Conservation (phyloP, 2,329 filamentous ascomycete genomes). For the Neonectria ditissima region DNA sequence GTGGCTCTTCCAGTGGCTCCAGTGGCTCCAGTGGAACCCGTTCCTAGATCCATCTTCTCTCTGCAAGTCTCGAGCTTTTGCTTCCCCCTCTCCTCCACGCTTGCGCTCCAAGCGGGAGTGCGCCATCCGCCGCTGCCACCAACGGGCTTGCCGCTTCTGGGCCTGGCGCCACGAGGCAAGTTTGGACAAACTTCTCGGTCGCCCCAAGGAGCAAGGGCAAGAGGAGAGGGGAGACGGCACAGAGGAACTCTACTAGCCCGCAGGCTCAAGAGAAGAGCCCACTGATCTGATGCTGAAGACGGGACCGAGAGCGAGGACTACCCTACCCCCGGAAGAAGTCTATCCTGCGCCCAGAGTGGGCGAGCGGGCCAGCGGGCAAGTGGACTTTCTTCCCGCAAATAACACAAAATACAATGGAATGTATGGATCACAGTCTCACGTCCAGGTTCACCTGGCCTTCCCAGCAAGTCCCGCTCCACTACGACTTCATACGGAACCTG, state of each 20-base stretch:
- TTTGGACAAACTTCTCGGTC: background rate
- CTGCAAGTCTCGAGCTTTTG: too few relatives aligned
- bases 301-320: background rate
- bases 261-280: too few relatives aligned
- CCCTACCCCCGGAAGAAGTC: background rate
- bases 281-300: background rate
- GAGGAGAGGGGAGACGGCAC: too few relatives aligned
- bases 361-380: background rate
- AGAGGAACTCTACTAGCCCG: too few relatives aligned
- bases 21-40: conserved; percentile 1
- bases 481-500: background rate
- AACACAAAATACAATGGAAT: background rate
- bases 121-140: conserved; percentile 28
- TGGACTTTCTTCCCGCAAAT: background rate
- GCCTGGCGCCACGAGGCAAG: conserved; percentile 29
- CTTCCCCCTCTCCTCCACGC: conserved; percentile 27
- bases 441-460: background rate
- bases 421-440: background rate
- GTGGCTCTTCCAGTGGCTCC: conserved; percentile 1
- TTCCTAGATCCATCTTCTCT: conserved; percentile 11
- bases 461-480: background rate
- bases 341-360: background rate
- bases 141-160: conserved; percentile 37
- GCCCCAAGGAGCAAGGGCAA: too few relatives aligned
- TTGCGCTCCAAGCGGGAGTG: conserved; percentile 40